phyloP scores from a whole-genome alignment of 352 stramenopile species.

The Phytophthora hibernalis region DNA sequence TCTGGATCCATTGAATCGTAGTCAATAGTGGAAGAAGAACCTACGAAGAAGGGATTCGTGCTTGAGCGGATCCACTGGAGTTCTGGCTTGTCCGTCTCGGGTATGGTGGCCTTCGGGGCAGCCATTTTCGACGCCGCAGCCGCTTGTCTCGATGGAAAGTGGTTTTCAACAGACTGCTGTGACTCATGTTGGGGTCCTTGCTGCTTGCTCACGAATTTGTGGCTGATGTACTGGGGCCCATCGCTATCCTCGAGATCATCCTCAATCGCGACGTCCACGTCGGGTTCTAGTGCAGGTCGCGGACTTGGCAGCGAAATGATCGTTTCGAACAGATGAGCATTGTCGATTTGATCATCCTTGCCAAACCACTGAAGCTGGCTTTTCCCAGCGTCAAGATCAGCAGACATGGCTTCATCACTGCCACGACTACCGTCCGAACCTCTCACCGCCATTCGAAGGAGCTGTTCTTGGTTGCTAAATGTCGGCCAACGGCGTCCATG shows the following conservation, averaged over 20 bases:
- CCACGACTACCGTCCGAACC: slow-evolving; percentile 16
- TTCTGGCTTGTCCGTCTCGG: slow-evolving; percentile 26
- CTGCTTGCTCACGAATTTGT: slow-evolving; percentile 18
- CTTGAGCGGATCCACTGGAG: slow-evolving; percentile 65
- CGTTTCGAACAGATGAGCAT: slow-evolving; percentile 63
- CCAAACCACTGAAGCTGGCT: slow-evolving; percentile 56
- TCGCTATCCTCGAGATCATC: slow-evolving; percentile 35
- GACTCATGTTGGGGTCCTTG: slow-evolving; percentile 23
- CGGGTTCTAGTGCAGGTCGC: slow-evolving; percentile 14
- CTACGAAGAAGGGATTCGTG: slow-evolving; percentile 61
- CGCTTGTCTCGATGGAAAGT: slow-evolving; percentile 29
- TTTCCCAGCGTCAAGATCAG: slow-evolving; percentile 9
- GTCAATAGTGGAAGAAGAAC: slow-evolving; percentile 21
- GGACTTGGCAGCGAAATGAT: slow-evolving; percentile 46
- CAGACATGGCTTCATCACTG: slow-evolving; percentile 14
- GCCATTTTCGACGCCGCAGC: slow-evolving; percentile 24
- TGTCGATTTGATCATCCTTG: slow-evolving; percentile 67
- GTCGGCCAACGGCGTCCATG: slow-evolving; percentile 34
- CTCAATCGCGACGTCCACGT: slow-evolving; percentile 30
- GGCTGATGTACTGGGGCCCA: slow-evolving; percentile 14
- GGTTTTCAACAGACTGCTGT: slow-evolving; percentile 15
- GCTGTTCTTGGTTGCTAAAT: slow-evolving; percentile 54
- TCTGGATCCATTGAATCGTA: slow-evolving; percentile 75
- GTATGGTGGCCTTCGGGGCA: slow-evolving; percentile 2
- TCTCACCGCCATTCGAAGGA: slow-evolving; percentile 20